Conservation (phyloP, 78 protist species). For the Dictyostelium purpureum region DNA sequence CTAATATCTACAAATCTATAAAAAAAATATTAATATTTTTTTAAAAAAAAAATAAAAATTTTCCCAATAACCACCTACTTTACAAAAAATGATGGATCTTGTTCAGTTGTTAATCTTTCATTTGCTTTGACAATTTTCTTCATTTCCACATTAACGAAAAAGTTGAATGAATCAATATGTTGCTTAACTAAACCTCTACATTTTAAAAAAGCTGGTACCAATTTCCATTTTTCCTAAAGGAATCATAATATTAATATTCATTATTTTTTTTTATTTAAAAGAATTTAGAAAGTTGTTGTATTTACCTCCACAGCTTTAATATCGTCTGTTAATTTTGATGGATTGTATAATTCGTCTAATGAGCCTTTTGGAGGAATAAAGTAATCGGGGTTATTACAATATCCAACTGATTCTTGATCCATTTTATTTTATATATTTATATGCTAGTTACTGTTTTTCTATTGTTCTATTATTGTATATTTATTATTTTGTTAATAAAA, state of each 20-base stretch:
- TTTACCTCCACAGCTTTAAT: conserved; percentile 65
- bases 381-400: background rate
- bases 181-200: conserved; percentile 95
- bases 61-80: conserved; percentile 26
- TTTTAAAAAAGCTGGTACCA: conserved; percentile 97
- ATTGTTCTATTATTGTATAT: too few species aligned
- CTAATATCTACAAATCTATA: conserved; percentile 82
- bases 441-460: too few species aligned
- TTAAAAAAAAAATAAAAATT: background rate
- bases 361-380: conserved; percentile 48
- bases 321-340: conserved; percentile 61
- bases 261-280: too few species aligned
- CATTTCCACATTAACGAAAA: conserved; percentile 90
- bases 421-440: background rate
- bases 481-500: too few species aligned
- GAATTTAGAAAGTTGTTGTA: too few species aligned
- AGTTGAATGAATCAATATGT: conserved; percentile 98
- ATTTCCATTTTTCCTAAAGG: conserved; percentile 96
- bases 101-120: conserved; percentile 84
- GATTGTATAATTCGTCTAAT: conserved; percentile 68
- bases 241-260: background rate
- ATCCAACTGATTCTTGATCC: conserved; percentile 23
- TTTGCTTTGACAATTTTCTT: conserved; percentile 91
- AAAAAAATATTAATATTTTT: background rate
- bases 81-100: conserved; percentile 89